Conservation (phyloP, 1,139 yeast genomes). For the Chernovozyma aurita region DNA sequence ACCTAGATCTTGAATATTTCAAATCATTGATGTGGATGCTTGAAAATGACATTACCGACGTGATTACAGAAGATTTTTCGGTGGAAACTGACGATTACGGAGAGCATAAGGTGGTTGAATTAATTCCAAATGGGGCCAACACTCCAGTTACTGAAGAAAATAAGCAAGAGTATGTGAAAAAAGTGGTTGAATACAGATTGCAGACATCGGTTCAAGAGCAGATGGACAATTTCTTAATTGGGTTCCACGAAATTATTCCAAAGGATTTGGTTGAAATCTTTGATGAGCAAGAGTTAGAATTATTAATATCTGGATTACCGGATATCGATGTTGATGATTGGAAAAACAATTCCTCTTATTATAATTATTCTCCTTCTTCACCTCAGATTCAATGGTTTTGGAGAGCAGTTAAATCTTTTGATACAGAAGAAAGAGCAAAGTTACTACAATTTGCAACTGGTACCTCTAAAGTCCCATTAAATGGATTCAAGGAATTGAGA, state of each 20-base stretch:
- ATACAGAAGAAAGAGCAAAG: conserved; percentile 90
- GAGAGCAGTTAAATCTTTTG: conserved; percentile 96
- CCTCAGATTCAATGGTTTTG: conserved; percentile 96
- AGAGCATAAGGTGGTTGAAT: conserved; percentile 73
- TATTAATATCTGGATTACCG: conserved; percentile 90
- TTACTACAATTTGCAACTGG: conserved; percentile 95
- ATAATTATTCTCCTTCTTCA: conserved; percentile 78
- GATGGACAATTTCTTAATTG: conserved; percentile 77
- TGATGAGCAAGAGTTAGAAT: conserved; percentile 93
- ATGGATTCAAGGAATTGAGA: conserved; percentile 86
- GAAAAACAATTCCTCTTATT: conserved; percentile 81
- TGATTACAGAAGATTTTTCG: conserved; percentile 92
- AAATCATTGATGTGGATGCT: conserved; percentile 94
- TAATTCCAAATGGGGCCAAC: conserved; percentile 77
- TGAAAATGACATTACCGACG: conserved; percentile 93
- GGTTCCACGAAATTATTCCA: conserved; percentile 92
- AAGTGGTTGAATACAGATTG: conserved; percentile 82
- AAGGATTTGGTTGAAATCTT: conserved; percentile 80
- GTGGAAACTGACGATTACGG: conserved; percentile 95
- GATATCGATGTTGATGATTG: conserved; percentile 95
- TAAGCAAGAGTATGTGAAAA: conserved; percentile 82
- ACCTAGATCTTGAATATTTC: conserved; percentile 86
- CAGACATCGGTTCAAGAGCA: conserved; percentile 84
- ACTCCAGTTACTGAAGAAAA: conserved; percentile 88
- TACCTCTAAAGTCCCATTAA: conserved; percentile 91